Conservation (phyloP, 345 rosid genomes). For the Murraya paniculata region DNA sequence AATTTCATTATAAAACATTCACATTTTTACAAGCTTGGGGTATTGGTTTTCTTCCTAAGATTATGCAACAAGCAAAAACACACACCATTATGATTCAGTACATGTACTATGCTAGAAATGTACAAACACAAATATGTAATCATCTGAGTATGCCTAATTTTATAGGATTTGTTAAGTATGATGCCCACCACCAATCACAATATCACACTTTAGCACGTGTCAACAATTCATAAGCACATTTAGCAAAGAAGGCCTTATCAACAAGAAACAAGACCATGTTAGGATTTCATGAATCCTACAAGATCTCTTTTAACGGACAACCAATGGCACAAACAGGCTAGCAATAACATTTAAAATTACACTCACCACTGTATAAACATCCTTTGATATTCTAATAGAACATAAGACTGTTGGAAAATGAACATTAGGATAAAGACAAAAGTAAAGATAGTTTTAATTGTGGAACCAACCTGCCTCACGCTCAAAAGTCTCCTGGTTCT, state of each 20-base stretch:
- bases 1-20: background rate
- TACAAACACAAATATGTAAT: background rate
- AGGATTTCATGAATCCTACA: background rate
- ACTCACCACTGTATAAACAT: background rate
- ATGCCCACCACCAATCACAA: background rate
- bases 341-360: background rate
- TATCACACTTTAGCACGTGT: background rate
- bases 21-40: background rate
- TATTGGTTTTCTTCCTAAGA: background rate
- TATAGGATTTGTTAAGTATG: background rate
- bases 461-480: conserved; percentile 83
- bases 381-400: background rate
- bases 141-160: background rate
- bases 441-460: background rate
- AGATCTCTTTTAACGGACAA: conserved; percentile 3
- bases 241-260: background rate
- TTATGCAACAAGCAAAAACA: background rate
- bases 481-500: conserved; percentile 67
- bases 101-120: background rate
- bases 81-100: background rate
- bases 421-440: background rate
- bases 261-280: background rate
- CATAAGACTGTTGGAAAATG: background rate
- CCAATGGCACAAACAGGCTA: background rate
- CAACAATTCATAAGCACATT: background rate